Percentiles rank a stretch among this genome's conserved stretches.
Conservation (phyloP, 2,329 filamentous ascomycete genomes). For the Gnomoniopsis sp. region DNA sequence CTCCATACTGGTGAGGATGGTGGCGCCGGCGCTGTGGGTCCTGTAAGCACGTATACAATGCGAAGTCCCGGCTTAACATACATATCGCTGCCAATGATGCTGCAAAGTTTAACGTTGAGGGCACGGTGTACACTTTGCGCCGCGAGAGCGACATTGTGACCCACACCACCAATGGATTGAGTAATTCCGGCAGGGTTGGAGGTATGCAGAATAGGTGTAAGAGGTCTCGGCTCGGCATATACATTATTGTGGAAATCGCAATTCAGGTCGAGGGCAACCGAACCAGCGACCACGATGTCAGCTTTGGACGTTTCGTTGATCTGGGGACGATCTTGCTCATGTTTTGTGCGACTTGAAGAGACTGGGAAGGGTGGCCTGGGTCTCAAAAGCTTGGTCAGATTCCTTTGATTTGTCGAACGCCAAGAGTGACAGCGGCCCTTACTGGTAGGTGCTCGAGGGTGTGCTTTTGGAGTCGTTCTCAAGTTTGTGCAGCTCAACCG, state of each 20-base stretch:
- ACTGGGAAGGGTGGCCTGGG: slow-evolving; percentile 3
- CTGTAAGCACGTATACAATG: neutral
- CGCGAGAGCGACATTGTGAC: slow-evolving; percentile 85
- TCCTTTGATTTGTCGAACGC: neutral
- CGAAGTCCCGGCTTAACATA: slow-evolving; percentile 33
- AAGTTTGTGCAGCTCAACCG: slow-evolving; percentile 49
- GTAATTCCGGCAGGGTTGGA: slow-evolving; percentile 82
- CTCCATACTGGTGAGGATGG: slow-evolving; percentile 64
- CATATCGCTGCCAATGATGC: slow-evolving; percentile 76
- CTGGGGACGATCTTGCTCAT: neutral
- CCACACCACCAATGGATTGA: slow-evolving; percentile 86
- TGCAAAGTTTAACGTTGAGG: slow-evolving; percentile 68
- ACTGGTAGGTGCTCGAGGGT: slow-evolving; percentile 8
- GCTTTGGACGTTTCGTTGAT: slow-evolving; percentile 27
- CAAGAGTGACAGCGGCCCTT: slow-evolving; percentile 3
- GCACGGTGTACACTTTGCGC: slow-evolving; percentile 64
- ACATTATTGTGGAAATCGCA: slow-evolving; percentile 63
- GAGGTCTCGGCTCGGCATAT: slow-evolving; percentile 23
- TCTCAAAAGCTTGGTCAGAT: neutral
- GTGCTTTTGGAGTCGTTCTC: slow-evolving; percentile 25
- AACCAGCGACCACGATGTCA: slow-evolving; percentile 85
- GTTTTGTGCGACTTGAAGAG: neutral
- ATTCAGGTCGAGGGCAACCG: slow-evolving; percentile 80
- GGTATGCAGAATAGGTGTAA: slow-evolving; percentile 60
- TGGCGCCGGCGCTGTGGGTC: slow-evolving; percentile 62